phyloP scores from a whole-genome alignment of 768 basidiomycete species.

The Lactifluus volemus region DNA sequence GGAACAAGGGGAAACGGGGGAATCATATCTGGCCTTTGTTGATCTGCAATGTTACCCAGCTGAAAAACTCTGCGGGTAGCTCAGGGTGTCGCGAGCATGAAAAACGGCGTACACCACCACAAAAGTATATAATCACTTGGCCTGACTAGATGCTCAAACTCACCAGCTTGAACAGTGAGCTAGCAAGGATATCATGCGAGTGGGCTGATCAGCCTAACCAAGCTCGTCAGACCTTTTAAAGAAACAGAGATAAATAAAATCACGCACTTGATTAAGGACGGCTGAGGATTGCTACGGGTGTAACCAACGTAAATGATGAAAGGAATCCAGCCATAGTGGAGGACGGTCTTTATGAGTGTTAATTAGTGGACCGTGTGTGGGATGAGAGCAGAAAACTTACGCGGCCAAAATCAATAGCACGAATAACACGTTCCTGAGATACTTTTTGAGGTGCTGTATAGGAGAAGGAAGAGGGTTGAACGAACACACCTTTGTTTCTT shows the following conservation, averaged over 20 bases:
- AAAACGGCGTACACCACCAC: constrained; percentile 25
- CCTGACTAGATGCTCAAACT: neutral
- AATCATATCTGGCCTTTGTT: constrained; percentile 88
- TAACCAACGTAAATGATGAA: constrained; percentile 94
- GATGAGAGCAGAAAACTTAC: constrained; percentile 35
- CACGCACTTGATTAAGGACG: constrained; percentile 87
- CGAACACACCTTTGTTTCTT: constrained; percentile 74
- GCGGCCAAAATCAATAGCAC: constrained; percentile 71
- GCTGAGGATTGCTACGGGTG: constrained; percentile 86
- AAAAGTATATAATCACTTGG: constrained; percentile 16
- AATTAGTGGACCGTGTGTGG: constrained; percentile 2
- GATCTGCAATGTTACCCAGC: constrained; percentile 44
- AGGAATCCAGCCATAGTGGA: constrained; percentile 96
- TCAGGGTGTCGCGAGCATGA: constrained; percentile 40
- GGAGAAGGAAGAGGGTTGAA: neutral
- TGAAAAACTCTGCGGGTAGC: constrained; percentile 44
- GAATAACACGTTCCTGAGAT: constrained; percentile 69
- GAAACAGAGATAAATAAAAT: constrained; percentile 17
- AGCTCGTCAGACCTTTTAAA: neutral
- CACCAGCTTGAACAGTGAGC: neutral
- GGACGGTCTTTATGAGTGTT: constrained; percentile 56
- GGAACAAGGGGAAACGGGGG: neutral
- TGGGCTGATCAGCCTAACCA: constrained; percentile 68
- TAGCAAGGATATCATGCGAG: constrained; percentile 38
- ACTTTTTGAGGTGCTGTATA: neutral